Conservation (phyloP, 345 rosid genomes). For the Populus pruinosa region DNA sequence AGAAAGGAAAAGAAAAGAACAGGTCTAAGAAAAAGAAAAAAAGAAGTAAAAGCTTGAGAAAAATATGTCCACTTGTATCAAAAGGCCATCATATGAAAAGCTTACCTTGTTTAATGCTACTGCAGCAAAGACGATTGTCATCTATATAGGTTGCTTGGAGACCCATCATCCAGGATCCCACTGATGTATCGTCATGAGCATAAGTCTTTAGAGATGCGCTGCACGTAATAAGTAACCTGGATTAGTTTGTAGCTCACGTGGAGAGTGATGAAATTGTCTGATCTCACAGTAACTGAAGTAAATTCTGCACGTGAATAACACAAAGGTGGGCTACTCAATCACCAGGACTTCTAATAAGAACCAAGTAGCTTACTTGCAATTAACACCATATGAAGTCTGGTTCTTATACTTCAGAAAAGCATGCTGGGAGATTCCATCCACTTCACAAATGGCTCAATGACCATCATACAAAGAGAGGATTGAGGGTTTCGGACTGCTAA, state of each 20-base stretch:
- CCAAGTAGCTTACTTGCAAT: not conserved
- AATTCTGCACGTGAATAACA: not conserved
- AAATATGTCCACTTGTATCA: not conserved
- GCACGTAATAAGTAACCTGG: conserved; percentile 18
- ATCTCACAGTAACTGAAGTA: not conserved
- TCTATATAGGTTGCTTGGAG: conserved; percentile 81
- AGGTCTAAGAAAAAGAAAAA: not conserved
- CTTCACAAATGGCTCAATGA: not conserved
- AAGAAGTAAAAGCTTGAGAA: not conserved
- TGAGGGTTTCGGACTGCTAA: not conserved
- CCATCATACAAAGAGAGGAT: not conserved
- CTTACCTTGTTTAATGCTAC: conserved; percentile 84
- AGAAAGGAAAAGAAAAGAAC: not conserved
- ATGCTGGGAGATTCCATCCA: not conserved
- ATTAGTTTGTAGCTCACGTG: not conserved
- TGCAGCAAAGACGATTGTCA: conserved; percentile 83
- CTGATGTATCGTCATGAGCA: conserved; percentile 75
- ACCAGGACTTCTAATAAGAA: not conserved
- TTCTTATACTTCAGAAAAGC: not conserved
- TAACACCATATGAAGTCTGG: not conserved
- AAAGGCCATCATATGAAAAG: not conserved
- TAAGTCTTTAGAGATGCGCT: conserved; percentile 90
- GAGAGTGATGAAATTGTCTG: not conserved
- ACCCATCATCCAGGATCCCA: conserved; percentile 99
- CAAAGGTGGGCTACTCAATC: not conserved